Evolutionary conservation across 192 early-diverging fungal genomes (phyloP), one percentile per base, ranked within the genome.

Genomic region (Umbelopsis vinacea): DNA sequence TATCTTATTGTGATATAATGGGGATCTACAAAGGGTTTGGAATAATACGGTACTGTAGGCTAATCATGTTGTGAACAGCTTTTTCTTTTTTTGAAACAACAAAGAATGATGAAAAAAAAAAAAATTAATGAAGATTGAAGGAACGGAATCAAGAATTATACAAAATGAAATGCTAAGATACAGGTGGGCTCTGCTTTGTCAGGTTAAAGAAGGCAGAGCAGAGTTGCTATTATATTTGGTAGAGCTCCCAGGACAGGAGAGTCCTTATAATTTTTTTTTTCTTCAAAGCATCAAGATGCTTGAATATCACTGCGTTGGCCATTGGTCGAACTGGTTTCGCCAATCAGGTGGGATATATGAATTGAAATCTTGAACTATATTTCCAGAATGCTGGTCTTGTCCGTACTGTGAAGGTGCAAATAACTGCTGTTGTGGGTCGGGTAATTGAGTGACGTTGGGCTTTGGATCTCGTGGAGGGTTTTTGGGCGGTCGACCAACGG

Each of bases 261-360:
- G 0, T 43, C 40, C 40, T 43, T 11, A 43, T 43, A 43, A 43
- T 43, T 43, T 43, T 29, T 29, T 29, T 29, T 3, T 43, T 43
- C 6, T 43, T 43, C 40, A 43, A 12, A 43, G 40, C 29, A 29
- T 29, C 29, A 29, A 3, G 2, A 6, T 43, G 40, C 40, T 43
- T 43, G 40, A 43, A 11, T 43, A 43, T 33, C 10, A 35, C 26
- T 37, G 29, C 11, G 57, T 12, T 17, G 57, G 57, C 57, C 57
- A 63, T 35, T 29, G 57, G 23, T 37, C 24, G 26, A 63, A 63
- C 17, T 63, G 33, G 33, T 63, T 37, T 19, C 26, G 33, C 57
- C 57, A 63, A 11, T 63, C 57, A 19, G 57, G 17, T 37, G 48
- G 48, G n/a, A 50, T 21, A 50, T 50, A 50, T 50, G 48, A 50